Percentiles rank a stretch among this genome's conserved stretches.
phyloP scores from a whole-genome alignment of 164 flowering plant species.

The Liquidambar formosana region DNA sequence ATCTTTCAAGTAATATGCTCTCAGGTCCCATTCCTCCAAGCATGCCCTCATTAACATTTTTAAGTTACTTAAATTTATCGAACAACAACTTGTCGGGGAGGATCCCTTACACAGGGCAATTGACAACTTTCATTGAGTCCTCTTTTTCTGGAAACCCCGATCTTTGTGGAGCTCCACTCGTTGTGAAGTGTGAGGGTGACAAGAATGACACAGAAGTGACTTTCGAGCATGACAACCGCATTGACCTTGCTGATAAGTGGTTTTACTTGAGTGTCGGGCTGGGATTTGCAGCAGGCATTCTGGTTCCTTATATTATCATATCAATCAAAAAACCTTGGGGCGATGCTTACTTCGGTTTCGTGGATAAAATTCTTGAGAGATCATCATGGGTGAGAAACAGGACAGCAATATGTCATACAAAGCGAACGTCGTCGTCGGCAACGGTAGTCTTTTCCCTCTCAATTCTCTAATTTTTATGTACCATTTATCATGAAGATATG shows the following conservation, averaged over 20 bases:
- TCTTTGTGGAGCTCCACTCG: constrained; percentile 46
- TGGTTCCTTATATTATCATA: constrained; percentile 22
- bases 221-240: neutral
- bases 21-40: constrained; percentile 45
- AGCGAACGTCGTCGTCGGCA: no score
- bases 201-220: neutral
- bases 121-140: constrained; percentile 28
- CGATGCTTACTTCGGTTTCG: constrained; percentile 27
- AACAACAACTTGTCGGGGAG: constrained; percentile 43
- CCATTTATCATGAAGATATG: no score
- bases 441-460: no score
- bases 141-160: constrained; percentile 31
- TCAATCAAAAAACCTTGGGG: constrained; percentile 35
- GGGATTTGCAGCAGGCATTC: constrained; percentile 43
- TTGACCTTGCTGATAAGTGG: constrained; percentile 22
- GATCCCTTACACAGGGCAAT: constrained; percentile 37
- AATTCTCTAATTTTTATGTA: no score
- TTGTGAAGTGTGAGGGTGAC: constrained; percentile 14
- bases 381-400: neutral
- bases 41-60: constrained; percentile 28
- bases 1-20: constrained; percentile 45
- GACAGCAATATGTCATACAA: no score
- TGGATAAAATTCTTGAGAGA: constrained; percentile 8
- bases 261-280: constrained; percentile 37
- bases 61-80: constrained; percentile 42